Base-by-base conservation (phyloP, 345 rosid genomes). In the Gynandropsis gynandra region DNA sequence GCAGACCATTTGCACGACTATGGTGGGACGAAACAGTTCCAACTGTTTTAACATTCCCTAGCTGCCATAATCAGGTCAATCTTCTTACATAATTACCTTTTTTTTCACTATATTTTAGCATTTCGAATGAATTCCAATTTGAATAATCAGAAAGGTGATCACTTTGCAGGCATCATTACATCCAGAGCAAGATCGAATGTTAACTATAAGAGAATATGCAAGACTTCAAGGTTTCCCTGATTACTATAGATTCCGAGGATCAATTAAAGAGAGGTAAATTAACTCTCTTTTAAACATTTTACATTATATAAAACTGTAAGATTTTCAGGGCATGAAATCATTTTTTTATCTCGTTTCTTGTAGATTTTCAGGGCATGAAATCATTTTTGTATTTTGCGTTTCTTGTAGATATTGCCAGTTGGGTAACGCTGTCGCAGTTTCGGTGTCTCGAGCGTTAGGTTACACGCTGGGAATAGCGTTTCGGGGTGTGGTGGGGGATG, bases 21-120 rank as follows among this genome's bases (percentile, higher is more conserved):
- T 90, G 98, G 96, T 90, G 98, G 96, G 98, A 90, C 46, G 96
- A 90, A 60, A 87, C 95, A 1, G 83, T 87, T 70, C 75, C 96
- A 14, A 90, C 96, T 5, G 72, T 90, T 13, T 56, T 87, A 40
- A 87, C 96, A 42, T 60, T 24, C 44, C 87, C 95, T 11, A 53
- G 58, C 55, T 73, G 72, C 70, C 83, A 71, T 63, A 73, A 53
- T 77, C 87, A 78, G 98, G 96, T 90, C n/a, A n/a, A n/a, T n/a
- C 9, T 52, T 20, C 47, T 31, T 41, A 4, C 29, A 5, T 24
- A 47, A 51, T 17, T 21, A 37, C 52, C 33, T 43, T 46, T 41
- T 44, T 51, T 54, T 54, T 34, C 37, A 65, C 51, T 40, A 12
- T 27, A 40, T 61, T 54, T 12, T 52, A 38, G n/a, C 9, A 41